Evolutionary conservation across 768 basidiomycete species (phyloP), one percentile per base, ranked within the genome.

Genomic region (Boletus sensibilis): DNA sequence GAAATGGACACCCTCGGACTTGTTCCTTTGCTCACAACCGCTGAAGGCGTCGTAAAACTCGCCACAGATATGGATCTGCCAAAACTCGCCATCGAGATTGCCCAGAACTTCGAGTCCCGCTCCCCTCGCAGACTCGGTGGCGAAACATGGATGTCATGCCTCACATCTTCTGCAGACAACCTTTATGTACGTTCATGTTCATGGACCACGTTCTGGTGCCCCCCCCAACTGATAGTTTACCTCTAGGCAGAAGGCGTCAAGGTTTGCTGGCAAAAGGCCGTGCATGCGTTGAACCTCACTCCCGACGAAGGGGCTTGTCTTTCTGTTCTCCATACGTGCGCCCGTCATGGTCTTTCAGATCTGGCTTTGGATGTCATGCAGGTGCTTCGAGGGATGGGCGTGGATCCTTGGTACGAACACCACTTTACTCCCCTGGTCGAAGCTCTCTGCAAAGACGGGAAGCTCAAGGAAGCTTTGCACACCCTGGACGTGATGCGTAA

Each of bases 381-480:
- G 1, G 72, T 79, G 8, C 74, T 95, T 38, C 78, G 81, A 43
- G 50, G 58, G 11, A 70, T 81, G 9, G 78, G 79, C 16, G 70
- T 82, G 14, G 66, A 75, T 44, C 78, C 81, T n/a, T 69, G 66
- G 72, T 66, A 78, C 64, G 92, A 94, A 67, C 73, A 88, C 64
- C 93, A 95, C 67, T 84, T 91, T 62, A 83, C 88, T 1, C 84
- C 91, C 3, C 72, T 94, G 21, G 74, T 94, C 31, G 88, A 93
- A 65, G 85, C 91, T 0, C 85, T 88, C 63, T 83, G 82, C 69
- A 79, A 75, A 14, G 78, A 76, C 27, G 75, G 76, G 1, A 76
- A 82, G 41, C 62, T 91, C 41, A 78, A 82, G 49, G 83, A 89
- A 34, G 91, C 89, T 0, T 71, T 94, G 48, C 67, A 75, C 34